Evolutionary conservation across 176 grass and related monocot genomes (phyloP).

Genomic region (Phoenix dactylifera): DNA sequence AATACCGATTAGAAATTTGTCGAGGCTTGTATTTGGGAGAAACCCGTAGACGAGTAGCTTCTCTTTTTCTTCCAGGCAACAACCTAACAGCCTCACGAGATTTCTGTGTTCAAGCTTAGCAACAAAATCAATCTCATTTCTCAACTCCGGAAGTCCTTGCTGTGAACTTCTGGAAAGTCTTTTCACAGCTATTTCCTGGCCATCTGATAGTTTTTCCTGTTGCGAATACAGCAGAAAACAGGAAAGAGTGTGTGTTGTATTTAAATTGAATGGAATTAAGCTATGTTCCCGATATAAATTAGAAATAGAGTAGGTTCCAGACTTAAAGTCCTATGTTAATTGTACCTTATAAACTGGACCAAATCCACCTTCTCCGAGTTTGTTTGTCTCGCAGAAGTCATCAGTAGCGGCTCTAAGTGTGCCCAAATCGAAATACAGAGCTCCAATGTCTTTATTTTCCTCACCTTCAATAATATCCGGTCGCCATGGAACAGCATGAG

Average conservation of each 20-base stretch:
- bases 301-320: no score
- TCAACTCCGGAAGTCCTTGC: not conserved
- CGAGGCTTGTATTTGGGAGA: not conserved
- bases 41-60: not conserved
- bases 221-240: not conserved
- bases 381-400: not conserved
- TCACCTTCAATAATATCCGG: no score
- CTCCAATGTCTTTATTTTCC: no score
- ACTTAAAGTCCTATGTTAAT: no score
- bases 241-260: not conserved
- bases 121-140: not conserved
- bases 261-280: no score
- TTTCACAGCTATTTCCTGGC: not conserved
- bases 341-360: not conserved
- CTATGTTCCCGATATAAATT: no score
- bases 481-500: no score
- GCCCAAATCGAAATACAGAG: not conserved
- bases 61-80: not conserved
- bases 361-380: not conserved
- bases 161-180: not conserved
- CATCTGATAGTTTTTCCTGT: not conserved
- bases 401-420: not conserved
- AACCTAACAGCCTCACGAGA: not conserved
- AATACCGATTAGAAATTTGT: not conserved
- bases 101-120: not conserved